Base-by-base conservation (phyloP, 345 rosid genomes). In the Gossypium raimondii region DNA sequence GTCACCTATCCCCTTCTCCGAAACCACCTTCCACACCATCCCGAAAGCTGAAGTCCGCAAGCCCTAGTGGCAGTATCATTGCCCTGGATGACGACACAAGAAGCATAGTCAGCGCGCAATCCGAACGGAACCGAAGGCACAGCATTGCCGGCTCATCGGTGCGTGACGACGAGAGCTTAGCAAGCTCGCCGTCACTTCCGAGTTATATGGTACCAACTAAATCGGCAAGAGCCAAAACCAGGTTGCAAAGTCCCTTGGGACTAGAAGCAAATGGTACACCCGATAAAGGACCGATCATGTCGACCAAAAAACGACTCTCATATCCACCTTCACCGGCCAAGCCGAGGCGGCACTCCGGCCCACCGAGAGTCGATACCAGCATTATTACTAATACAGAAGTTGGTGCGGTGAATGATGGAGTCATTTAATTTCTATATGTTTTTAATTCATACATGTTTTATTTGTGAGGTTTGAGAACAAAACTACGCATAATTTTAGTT, bases 171-270 rank as follows among this genome's bases (percentile, higher is more conserved):
- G 92, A 90, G 80, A 95, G 98, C 80, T 82, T 89, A 0, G 87
- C 85, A 2, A 82, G 90, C 79, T 89, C 92, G 17, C 86, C 88
- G 12, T 44, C 78, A 55, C 83, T 92, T 73, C 98, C 94, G 0
- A 92, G 99, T 78, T 95, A 93, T 83, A 95, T 93, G 99, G 90
- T 90, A 50, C 87, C 97, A n/a, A 95, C 99, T 0, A 73, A 93
- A 78, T 91, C 97, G 65, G 98, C 98, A 62, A 82, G 87, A 79
- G 99, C 98, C 0, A 93, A 87, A 81, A 84, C 92, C 63, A 82
- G 89, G 86, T 75, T 86, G 34, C 95, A 88, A 70, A 88, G 85
- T 57, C 86, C 93, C 5, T 13, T 74, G 58, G 87, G 76, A 43
- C 75, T 73, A 0, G 95, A 85, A 59, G 84, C 82, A 67, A 89